Evolutionary conservation across 768 basidiomycete genomes (phyloP).

Genomic region (Multifurca ochricompacta): DNA sequence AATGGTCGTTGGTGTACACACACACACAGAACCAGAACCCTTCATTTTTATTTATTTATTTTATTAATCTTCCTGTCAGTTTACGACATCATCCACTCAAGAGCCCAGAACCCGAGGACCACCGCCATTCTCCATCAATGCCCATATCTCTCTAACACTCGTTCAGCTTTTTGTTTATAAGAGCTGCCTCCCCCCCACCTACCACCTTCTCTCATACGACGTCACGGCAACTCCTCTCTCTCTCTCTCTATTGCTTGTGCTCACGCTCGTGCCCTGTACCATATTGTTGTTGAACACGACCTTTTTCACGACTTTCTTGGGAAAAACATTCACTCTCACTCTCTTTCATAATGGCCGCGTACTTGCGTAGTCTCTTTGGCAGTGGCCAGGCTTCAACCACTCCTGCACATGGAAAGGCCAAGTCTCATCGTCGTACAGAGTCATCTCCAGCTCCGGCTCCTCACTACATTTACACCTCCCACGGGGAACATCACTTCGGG

Average conservation of each 20-base stretch:
- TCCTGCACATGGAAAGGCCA: constrained; percentile 28
- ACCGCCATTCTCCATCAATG: constrained; percentile 6
- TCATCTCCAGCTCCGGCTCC: constrained; percentile 30
- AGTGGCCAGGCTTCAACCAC: constrained; percentile 21
- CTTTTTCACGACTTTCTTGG: not conserved
- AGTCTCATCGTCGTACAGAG: constrained; percentile 37
- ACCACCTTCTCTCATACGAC: not conserved
- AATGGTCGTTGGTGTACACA: not conserved
- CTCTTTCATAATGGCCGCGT: constrained; percentile 36
- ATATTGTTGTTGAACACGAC: constrained; percentile 10
- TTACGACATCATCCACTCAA: constrained; percentile 6
- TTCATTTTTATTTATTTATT: constrained; percentile 17
- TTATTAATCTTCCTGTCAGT: too few relatives aligned
- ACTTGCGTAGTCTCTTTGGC: constrained; percentile 43
- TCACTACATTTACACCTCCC: constrained; percentile 23
- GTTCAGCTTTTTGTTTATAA: constrained; percentile 15
- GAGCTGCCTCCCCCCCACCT: not conserved
- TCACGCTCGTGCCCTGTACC: constrained; percentile 3
- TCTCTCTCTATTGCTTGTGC: not conserved
- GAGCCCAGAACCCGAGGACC: constrained; percentile 17
- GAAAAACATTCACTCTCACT: not conserved
- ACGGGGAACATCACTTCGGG: constrained; percentile 2
- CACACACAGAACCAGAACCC: too few relatives aligned
- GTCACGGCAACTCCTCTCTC: not conserved
- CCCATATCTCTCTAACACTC: not conserved